Percentiles rank a stretch among this genome's conserved stretches.
These are phyloP conservation scores for Eucalyptus marginata DNA, from an alignment of 345 rosid genomes.

Conservation along the genomic window DNA sequence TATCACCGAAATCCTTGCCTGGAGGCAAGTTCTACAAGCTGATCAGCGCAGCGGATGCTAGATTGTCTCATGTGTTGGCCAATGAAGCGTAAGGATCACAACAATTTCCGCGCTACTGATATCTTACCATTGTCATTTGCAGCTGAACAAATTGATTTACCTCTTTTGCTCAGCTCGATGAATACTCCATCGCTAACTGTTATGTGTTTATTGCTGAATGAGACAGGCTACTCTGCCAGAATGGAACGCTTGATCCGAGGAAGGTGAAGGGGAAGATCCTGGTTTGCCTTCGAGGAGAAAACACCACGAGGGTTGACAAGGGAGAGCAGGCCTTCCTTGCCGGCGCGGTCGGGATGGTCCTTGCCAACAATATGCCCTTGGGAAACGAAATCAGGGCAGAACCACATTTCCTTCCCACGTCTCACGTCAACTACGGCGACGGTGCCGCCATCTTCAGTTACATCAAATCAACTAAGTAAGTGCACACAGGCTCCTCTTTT, in stretches of 20 bases:
- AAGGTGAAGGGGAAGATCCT: slow-evolving; percentile 63
- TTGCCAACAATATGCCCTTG: slow-evolving; percentile 20
- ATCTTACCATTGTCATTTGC: not conserved
- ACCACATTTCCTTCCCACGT: slow-evolving; percentile 66
- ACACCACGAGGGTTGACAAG: slow-evolving; percentile 43
- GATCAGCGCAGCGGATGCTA: slow-evolving; percentile 42
- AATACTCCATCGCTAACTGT: not conserved
- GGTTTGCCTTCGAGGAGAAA: slow-evolving; percentile 61
- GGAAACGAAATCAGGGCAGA: slow-evolving; percentile 47
- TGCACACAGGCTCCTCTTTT: not conserved
- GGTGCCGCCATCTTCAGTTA: slow-evolving; percentile 37
- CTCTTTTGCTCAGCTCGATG: not conserved
- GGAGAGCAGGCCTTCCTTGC: slow-evolving; percentile 44
- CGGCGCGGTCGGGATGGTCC: slow-evolving; percentile 80
- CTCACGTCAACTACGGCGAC: slow-evolving; percentile 38
- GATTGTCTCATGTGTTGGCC: slow-evolving; percentile 30
- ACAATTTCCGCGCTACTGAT: not conserved
- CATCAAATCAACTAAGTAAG: slow-evolving; percentile 41
- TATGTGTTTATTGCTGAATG: not conserved
- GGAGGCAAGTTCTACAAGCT: slow-evolving; percentile 37
- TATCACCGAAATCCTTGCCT: slow-evolving; percentile 35
- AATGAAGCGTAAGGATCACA: slow-evolving; percentile 44
- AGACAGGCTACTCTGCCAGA: slow-evolving; percentile 41
- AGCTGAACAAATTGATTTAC: not conserved
- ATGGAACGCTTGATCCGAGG: slow-evolving; percentile 45